Evolutionary conservation across 148 eudicot species (phyloP).

Genomic region (Cornus kousa): DNA sequence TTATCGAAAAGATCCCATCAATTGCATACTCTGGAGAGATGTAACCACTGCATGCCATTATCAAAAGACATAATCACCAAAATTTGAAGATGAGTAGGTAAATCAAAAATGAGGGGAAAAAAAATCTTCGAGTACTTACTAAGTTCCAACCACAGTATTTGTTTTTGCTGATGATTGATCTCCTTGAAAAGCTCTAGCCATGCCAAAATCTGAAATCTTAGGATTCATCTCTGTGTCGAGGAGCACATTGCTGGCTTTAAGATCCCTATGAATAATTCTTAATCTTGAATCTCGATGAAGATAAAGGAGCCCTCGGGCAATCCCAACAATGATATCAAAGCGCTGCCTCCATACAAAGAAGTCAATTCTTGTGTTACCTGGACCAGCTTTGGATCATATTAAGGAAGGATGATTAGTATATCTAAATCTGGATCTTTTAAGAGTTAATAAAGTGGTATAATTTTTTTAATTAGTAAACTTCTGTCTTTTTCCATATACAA

Average conservation of each 20-base stretch:
- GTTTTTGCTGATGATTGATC: background rate
- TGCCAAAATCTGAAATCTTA: background rate
- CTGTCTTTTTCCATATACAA: too few species aligned
- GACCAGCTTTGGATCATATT: background rate
- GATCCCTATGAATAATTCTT: background rate
- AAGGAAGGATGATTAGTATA: background rate
- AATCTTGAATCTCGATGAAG: background rate
- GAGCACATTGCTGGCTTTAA: background rate
- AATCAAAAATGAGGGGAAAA: too few species aligned
- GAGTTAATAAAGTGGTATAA: too few species aligned
- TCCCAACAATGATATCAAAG: background rate
- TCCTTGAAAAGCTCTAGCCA: background rate
- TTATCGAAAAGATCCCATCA: background rate
- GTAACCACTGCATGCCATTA: background rate
- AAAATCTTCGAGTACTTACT: background rate
- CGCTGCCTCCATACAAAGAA: background rate
- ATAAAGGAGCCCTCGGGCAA: background rate
- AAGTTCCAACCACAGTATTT: background rate
- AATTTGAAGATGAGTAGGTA: too few species aligned
- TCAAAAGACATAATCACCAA: too few species aligned
- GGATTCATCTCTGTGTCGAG: background rate
- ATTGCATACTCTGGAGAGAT: background rate
- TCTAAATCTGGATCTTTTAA: background rate
- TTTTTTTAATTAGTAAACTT: too few species aligned
- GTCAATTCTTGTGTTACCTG: background rate